Percentiles rank a stretch among this genome's conserved stretches.
Evolutionary conservation across 768 basidiomycete genomes (phyloP).

Genomic region (Obba rivulosa): DNA sequence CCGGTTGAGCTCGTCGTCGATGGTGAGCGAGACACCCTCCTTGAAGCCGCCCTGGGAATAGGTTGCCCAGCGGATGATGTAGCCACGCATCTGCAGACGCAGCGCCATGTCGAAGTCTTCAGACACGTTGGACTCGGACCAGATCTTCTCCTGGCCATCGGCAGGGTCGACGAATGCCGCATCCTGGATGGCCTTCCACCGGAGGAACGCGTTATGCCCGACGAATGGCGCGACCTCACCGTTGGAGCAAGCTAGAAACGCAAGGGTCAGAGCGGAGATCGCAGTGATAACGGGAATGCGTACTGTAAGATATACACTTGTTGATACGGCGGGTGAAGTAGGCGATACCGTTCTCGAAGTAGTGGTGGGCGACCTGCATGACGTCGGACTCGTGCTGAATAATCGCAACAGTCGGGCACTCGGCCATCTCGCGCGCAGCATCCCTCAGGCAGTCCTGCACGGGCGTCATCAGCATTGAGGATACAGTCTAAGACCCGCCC

Average conservation of each 20-base stretch:
- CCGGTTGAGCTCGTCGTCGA: constrained; percentile 85
- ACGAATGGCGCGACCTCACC: constrained; percentile 41
- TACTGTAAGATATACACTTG: constrained; percentile 33
- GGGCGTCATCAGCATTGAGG: background rate
- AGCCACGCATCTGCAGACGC: constrained; percentile 49
- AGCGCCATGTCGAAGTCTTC: constrained; percentile 71
- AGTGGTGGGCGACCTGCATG: constrained; percentile 53
- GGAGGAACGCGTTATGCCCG: constrained; percentile 48
- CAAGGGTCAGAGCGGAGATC: background rate
- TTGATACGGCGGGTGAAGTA: constrained; percentile 50
- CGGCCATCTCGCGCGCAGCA: constrained; percentile 45
- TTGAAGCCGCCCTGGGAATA: constrained; percentile 84
- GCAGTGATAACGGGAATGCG: constrained; percentile 3
- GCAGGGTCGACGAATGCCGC: constrained; percentile 47
- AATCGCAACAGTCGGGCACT: constrained; percentile 43
- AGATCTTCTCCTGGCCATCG: constrained; percentile 48
- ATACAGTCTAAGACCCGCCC: constrained; percentile 1
- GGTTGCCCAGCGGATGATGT: constrained; percentile 62
- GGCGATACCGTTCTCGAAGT: constrained; percentile 42
- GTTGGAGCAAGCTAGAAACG: constrained; percentile 30
- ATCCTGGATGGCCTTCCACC: constrained; percentile 56
- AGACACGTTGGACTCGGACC: constrained; percentile 63
- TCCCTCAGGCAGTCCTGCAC: constrained; percentile 43
- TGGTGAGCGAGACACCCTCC: constrained; percentile 87
- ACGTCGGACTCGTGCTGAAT: constrained; percentile 51